These are phyloP conservation scores for Filosporella fistucella DNA, from an alignment of 495 filamentous ascomycete species.

Conservation along the genomic window DNA sequence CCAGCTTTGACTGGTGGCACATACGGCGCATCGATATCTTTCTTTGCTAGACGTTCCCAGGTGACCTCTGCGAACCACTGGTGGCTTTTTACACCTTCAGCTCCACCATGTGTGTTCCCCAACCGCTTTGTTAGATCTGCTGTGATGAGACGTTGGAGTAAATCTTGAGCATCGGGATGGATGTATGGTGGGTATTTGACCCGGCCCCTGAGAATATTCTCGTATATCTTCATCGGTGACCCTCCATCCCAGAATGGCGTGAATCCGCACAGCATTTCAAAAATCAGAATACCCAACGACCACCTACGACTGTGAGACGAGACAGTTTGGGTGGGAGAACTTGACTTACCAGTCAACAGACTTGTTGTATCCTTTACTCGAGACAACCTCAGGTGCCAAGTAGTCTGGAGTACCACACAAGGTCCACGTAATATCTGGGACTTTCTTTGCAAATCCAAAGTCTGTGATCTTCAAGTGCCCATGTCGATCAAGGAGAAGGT, in stretches of 20 bases:
- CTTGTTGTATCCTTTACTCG: conserved; percentile 98
- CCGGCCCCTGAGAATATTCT: conserved; percentile 90
- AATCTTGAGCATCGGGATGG: conserved; percentile 86
- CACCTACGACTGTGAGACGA: conserved; percentile 56
- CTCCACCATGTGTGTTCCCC: conserved; percentile 90
- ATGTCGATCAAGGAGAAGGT: conserved; percentile 89
- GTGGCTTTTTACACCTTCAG: conserved; percentile 90
- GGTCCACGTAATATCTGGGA: conserved; percentile 98
- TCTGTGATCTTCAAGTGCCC: conserved; percentile 98
- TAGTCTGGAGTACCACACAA: conserved; percentile 99
- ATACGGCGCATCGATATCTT: conserved; percentile 98
- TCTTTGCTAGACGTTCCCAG: conserved; percentile 87
- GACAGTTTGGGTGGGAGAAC: neutral
- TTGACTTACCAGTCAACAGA: conserved; percentile 89
- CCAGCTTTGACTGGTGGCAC: conserved; percentile 94
- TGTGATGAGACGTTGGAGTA: conserved; percentile 90
- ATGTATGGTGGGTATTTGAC: conserved; percentile 97
- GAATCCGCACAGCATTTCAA: conserved; percentile 98
- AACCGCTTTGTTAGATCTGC: conserved; percentile 90
- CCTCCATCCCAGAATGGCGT: conserved; percentile 98
- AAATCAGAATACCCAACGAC: conserved; percentile 96
- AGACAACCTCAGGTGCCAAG: conserved; percentile 92
- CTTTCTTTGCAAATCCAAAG: conserved; percentile 97
- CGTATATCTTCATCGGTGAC: conserved; percentile 97
- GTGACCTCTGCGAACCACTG: conserved; percentile 97